A percentile compares a stretch with the other conserved stretches of the same genome.
Evolutionary conservation across 1,284 basidiomycete species (phyloP).

Genomic region (Rhodotorula sp.): DNA sequence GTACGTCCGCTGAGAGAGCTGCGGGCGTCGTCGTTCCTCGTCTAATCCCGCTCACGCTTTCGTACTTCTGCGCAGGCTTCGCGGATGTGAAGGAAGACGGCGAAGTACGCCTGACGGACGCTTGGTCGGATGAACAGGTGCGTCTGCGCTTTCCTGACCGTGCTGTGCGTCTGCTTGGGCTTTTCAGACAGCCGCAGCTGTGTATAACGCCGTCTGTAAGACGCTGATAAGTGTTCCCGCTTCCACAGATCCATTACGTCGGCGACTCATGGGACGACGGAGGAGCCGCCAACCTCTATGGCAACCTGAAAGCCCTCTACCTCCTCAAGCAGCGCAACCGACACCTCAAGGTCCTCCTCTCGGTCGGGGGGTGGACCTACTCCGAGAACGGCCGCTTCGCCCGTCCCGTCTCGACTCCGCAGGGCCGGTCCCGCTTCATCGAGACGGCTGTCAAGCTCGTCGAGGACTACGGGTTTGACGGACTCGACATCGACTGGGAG

Average conservation of each 20-base stretch:
- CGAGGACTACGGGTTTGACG: conserved; percentile 84
- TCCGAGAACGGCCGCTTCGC: conserved; percentile 40
- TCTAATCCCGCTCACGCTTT: neutral
- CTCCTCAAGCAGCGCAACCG: conserved; percentile 72
- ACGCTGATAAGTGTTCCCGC: neutral
- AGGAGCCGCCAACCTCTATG: conserved; percentile 52
- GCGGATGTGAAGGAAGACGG: conserved; percentile 73
- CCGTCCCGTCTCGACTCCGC: conserved; percentile 18
- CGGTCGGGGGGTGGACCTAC: conserved; percentile 49
- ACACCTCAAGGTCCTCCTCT: conserved; percentile 49
- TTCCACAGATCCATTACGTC: conserved; percentile 51
- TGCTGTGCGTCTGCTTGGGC: neutral
- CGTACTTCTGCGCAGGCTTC: conserved; percentile 55
- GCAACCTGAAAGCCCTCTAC: conserved; percentile 83
- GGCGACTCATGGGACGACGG: conserved; percentile 84
- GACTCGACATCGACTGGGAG: conserved; percentile 53
- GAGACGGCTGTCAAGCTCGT: conserved; percentile 66
- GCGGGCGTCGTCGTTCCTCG: neutral
- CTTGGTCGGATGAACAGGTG: conserved; percentile 77
- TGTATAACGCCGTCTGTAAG: neutral
- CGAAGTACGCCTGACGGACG: conserved; percentile 61
- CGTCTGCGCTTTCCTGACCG: neutral
- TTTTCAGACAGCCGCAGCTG: neutral
- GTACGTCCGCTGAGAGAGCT: neutral
- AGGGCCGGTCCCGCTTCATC: conserved; percentile 65